These are phyloP conservation scores for Trichoderma sp. DNA, from an alignment of 2,329 filamentous ascomycete genomes.

Conservation along the genomic window DNA sequence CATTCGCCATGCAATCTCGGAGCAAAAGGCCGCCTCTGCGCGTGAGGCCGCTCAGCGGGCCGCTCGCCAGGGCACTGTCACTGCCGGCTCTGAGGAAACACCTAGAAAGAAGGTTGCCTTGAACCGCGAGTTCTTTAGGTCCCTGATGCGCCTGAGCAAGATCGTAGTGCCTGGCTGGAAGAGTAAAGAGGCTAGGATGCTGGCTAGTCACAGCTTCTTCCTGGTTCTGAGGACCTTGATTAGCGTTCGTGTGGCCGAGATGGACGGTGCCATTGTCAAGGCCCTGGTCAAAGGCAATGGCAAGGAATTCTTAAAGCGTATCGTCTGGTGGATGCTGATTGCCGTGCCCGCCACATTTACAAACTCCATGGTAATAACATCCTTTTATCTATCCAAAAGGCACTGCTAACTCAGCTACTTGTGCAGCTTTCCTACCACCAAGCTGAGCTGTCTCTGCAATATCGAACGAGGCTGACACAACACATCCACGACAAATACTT, in stretches of 20 bases:
- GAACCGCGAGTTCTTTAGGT: constrained; percentile 77
- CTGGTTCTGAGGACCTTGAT: constrained; percentile 86
- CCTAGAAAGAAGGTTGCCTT: constrained; percentile 81
- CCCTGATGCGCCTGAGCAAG: constrained; percentile 70
- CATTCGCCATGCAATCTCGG: constrained; percentile 84
- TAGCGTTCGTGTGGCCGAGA: constrained; percentile 90
- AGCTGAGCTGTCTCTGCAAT: constrained; percentile 88
- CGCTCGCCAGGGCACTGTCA: constrained; percentile 49
- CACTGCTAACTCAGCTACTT: not conserved
- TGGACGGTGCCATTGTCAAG: constrained; percentile 92
- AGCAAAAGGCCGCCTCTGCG: constrained; percentile 81
- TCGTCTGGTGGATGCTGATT: constrained; percentile 98
- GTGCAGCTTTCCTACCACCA: constrained; percentile 88
- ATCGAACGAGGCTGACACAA: constrained; percentile 89
- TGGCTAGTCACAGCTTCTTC: constrained; percentile 91
- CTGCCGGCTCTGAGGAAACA: constrained; percentile 35
- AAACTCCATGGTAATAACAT: constrained; percentile 81
- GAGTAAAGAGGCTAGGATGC: constrained; percentile 80
- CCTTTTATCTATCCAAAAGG: not conserved
- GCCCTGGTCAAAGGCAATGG: constrained; percentile 87
- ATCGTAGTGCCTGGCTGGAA: constrained; percentile 90
- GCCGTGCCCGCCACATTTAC: constrained; percentile 95
- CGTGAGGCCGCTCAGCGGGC: constrained; percentile 60
- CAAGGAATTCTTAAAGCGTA: constrained; percentile 79
- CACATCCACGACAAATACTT: constrained; percentile 94